Base-by-base conservation (phyloP, 805 yeast genomes). In the Wickerhamomyces canadensis region DNA sequence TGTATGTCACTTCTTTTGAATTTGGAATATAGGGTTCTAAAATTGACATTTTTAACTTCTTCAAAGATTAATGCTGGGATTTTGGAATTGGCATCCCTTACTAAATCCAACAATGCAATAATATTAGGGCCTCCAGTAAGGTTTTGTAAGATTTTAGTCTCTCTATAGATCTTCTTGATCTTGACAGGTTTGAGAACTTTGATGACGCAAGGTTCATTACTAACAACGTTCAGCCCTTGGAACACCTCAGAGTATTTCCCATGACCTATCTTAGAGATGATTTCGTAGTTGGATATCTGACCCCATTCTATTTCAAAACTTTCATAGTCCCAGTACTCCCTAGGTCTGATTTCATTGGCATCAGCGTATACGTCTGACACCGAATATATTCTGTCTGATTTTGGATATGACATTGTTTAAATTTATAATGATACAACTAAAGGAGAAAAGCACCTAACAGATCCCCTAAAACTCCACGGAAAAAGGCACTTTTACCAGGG, bases 221-320 rank as follows among this genome's bases (percentile, higher is more conserved):
- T 75, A 37, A 74, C 67, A 35, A 84, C 66, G 55, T 84, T 81
- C 31, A 80, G 71, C 21, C 96, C 96, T 57, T 80, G 83, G 58
- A 89, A 89, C 22, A 89, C 97, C 60, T 89, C 97, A n/a, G 94
- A 82, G 62, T 88, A 89, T 65, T 86, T 89, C 19, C 97, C 97
- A 40, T 96, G 74, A 12, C 97, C 97, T 15, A 89, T 81, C 61
- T 88, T 86, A 44, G 73, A 71, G 37, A 84, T 74, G 43, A 89
- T 83, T 58, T 89, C 97, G 56, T 82, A 83, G 52, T 76, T 64
- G 36, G 63, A 61, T 36, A 58, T 71, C 38, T 72, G 72, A 6
- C 84, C 80, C 85, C 85, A 80, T 30, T 70, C 70, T 23, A 80
- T 71, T 11, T 69, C 64, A 25, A 72, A 65, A 44, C 78, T 79